Percentiles rank a stretch among this genome's conserved stretches.
phyloP scores from a whole-genome alignment of 345 rosid genomes.

The Gossypium australe region DNA sequence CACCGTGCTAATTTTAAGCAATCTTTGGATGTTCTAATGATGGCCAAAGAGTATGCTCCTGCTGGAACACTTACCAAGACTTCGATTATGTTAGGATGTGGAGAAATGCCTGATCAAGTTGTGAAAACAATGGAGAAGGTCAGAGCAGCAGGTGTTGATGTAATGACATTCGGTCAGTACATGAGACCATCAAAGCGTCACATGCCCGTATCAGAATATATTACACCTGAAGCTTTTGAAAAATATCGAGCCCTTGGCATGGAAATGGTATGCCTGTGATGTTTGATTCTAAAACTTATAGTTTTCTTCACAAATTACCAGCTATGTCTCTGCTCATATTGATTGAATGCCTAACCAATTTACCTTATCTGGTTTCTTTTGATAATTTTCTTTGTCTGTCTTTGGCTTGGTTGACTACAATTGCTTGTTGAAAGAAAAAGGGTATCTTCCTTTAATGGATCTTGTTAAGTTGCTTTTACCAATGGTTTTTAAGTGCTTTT shows the following conservation, averaged over 20 bases:
- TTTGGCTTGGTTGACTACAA: neutral
- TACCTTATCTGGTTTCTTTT: neutral
- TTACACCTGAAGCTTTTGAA: conserved; percentile 91
- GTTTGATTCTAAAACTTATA: neutral
- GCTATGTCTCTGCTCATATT: neutral
- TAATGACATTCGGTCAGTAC: conserved; percentile 98
- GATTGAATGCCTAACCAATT: neutral
- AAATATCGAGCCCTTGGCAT: conserved; percentile 73
- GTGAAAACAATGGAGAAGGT: conserved; percentile 90
- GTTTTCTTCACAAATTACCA: neutral
- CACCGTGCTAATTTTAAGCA: conserved; percentile 95
- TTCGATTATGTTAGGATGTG: conserved; percentile 95
- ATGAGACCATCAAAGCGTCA: conserved; percentile 99
- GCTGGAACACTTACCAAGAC: conserved; percentile 88
- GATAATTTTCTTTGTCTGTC: neutral
- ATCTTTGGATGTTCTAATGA: conserved; percentile 81
- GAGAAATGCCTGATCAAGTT: conserved; percentile 96
- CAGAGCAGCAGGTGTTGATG: conserved; percentile 93
- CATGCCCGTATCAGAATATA: conserved; percentile 93
- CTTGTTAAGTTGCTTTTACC: neutral
- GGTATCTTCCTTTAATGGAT: too few relatives aligned
- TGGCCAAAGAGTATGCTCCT: conserved; percentile 75
- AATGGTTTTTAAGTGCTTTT: neutral
- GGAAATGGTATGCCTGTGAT: conserved; percentile 74
- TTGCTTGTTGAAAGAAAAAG: neutral